phyloP scores from a whole-genome alignment of 305 asterid species.

The Euphrasia arctica region DNA sequence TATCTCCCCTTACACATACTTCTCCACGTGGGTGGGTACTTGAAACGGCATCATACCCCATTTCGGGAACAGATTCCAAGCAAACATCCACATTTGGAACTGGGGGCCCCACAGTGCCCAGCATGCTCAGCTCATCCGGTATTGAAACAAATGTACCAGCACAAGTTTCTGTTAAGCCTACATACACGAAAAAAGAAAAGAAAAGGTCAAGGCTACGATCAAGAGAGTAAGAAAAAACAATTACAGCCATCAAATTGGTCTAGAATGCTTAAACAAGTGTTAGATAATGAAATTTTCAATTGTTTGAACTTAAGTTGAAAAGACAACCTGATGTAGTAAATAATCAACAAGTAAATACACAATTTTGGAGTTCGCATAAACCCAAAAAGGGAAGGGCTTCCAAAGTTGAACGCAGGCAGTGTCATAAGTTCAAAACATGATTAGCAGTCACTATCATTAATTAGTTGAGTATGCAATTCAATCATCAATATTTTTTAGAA shows the following conservation, averaged over 20 bases:
- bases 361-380: neutral
- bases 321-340: conserved; percentile 3
- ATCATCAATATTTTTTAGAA: neutral
- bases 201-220: conserved; percentile 8
- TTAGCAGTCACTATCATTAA: too few species aligned
- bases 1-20: conserved; percentile 82
- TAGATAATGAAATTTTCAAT: neutral
- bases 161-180: conserved; percentile 94
- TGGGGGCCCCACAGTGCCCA: conserved; percentile 97
- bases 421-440: too few species aligned
- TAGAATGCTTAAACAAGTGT: conserved; percentile 9
- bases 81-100: conserved; percentile 90
- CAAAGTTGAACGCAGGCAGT: too few species aligned
- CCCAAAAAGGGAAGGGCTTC: too few species aligned
- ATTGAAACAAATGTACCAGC: conserved; percentile 91
- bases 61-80: conserved; percentile 95
- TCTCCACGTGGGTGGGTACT: conserved; percentile 80
- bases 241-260: conserved; percentile 11
- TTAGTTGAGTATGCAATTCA: too few species aligned
- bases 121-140: conserved; percentile 73
- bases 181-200: conserved; percentile 24
- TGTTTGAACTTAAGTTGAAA: conserved; percentile 3
- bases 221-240: conserved; percentile 19
- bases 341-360: neutral
- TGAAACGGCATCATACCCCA: conserved; percentile 88